Evolutionary conservation across 768 basidiomycete species (phyloP).

Genomic region (Serendipita vermifera): DNA sequence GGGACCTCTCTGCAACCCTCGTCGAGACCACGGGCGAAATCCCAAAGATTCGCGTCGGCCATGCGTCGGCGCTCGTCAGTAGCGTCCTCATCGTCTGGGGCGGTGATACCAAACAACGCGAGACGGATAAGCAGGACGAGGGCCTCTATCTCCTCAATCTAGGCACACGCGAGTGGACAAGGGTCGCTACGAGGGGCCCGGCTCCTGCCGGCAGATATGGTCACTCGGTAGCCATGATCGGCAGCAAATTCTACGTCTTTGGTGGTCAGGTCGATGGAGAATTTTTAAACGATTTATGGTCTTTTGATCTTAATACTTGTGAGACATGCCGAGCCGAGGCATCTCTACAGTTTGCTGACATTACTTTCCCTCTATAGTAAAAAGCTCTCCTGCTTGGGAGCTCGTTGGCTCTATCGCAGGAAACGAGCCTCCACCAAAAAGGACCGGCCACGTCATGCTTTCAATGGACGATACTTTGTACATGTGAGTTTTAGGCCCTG

Average conservation of each 20-base stretch:
- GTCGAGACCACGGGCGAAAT: constrained; percentile 81
- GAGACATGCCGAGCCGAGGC: too few relatives aligned
- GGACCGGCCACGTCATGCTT: constrained; percentile 87
- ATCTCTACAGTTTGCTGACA: constrained; percentile 4
- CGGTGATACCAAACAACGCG: constrained; percentile 70
- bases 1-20: constrained; percentile 64
- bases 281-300: constrained; percentile 91
- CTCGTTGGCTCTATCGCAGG: constrained; percentile 43
- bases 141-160: constrained; percentile 88
- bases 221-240: constrained; percentile 87
- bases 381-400: constrained; percentile 70
- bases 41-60: constrained; percentile 86
- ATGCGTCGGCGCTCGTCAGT: constrained; percentile 90
- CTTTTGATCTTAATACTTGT: constrained; percentile 92
- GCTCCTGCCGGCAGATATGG: constrained; percentile 86
- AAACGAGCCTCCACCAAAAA: constrained; percentile 54
- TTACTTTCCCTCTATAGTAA: constrained; percentile 37
- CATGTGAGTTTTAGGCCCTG: constrained; percentile 41
- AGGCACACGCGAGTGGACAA: constrained; percentile 90
- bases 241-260: constrained; percentile 85
- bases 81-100: constrained; percentile 97
- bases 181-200: constrained; percentile 60
- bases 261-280: constrained; percentile 93
- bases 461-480: constrained; percentile 72
- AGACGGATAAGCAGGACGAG: constrained; percentile 74